Conservation (phyloP, 2,329 filamentous ascomycete species). For the Cladosporium cucumerinum region DNA sequence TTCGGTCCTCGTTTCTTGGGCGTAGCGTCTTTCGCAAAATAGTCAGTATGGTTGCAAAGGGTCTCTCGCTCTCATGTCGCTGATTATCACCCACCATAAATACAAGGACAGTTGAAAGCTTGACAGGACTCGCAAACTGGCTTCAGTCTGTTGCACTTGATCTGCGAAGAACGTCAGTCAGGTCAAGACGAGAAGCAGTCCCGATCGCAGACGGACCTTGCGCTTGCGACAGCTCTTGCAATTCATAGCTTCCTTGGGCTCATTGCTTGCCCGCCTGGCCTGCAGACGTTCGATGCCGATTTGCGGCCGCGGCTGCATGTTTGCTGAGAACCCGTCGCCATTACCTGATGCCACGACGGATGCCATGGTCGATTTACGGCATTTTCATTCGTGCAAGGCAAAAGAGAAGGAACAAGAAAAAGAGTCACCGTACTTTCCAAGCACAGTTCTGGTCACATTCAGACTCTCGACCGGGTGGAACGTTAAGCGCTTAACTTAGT, state of each 20-base stretch:
- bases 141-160: slow-evolving; percentile 84
- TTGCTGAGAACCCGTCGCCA: slow-evolving; percentile 16
- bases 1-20: slow-evolving; percentile 89
- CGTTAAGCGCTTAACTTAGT: slow-evolving; percentile 14
- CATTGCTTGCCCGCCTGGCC: slow-evolving; percentile 65
- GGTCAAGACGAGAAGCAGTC: not conserved
- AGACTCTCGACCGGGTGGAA: slow-evolving; percentile 16
- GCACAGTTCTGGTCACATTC: slow-evolving; percentile 11
- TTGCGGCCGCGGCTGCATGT: slow-evolving; percentile 67
- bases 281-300: slow-evolving; percentile 78
- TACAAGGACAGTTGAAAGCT: slow-evolving; percentile 81
- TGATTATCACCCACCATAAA: slow-evolving; percentile 66
- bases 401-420: not conserved
- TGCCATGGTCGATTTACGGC: slow-evolving; percentile 18
- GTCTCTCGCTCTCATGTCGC: not conserved
- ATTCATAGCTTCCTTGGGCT: slow-evolving; percentile 88
- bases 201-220: slow-evolving; percentile 59
- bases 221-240: slow-evolving; percentile 91
- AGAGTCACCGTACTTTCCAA: not conserved
- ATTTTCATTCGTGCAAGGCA: not conserved
- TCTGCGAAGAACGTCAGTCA: slow-evolving; percentile 50
- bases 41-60: not conserved
- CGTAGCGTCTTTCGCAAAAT: slow-evolving; percentile 64
- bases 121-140: slow-evolving; percentile 86
- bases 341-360: slow-evolving; percentile 17